Base-by-base conservation (phyloP, 23 red algal genomes). In the Chondrus crispus region DNA sequence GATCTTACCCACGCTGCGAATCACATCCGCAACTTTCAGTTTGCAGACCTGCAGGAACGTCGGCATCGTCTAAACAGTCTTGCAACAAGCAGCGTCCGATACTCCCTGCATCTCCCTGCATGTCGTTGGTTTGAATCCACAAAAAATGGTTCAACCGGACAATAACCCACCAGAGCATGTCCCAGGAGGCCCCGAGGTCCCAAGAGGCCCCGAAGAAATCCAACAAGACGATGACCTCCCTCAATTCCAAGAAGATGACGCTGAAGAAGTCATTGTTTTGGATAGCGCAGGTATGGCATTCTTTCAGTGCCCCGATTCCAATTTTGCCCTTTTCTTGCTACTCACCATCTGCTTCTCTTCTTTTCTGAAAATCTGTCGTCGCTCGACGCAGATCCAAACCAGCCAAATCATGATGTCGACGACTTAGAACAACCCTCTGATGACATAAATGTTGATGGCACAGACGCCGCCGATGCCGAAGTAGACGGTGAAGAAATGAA, bases 221-320 rank as follows among this genome's bases (percentile, higher is more conserved):
- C n/a, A n/a, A n/a, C 9, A 66, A 32, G 60, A 66, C 9, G 60
- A 66, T 32, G 60, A 66, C 26, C 71, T 90, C 64, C 87, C 87
- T n/a, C 51, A 57, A 36, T 41, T 92, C 11, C 48, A 82, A 10
- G 89, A 92, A 73, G 75, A 81, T 9, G 89, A 92, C 53, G 89
- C 89, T 20, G 89, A 81, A 36, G 46, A 92, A 45, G 75, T 92
- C 32, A 92, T 92, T 49, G 77, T 92, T 30, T 46, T 92, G 28
- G 89, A 92, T 30, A 57, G 64, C 13, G 41, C 82, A 77, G 87
- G 87, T 90, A 37, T 24, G 78, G 57, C 44, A 20, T 52, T 49
- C 1, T 46, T 13, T 78, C 20, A 11, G 40, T 46, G 5, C 4
- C 2, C 42, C 9, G 12, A 14, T 18, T 36, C 49, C 42, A 29